Evolutionary conservation across 1,284 basidiomycete species (phyloP).

Genomic region (Puccinia horiana): DNA sequence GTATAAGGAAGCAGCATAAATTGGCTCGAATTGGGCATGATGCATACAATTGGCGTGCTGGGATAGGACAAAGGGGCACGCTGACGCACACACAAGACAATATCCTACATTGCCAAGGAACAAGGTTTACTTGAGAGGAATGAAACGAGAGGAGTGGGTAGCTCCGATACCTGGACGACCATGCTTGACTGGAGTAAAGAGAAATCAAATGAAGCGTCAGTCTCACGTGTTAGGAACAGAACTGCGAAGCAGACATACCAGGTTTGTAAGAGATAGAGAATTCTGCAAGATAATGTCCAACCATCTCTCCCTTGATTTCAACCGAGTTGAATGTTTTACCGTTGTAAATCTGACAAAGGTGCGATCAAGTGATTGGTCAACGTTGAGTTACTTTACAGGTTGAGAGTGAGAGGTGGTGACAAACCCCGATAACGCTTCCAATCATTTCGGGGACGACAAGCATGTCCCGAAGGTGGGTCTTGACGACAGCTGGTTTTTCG

Average conservation of each 20-base stretch:
- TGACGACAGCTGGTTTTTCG: constrained; percentile 97
- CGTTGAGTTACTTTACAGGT: not conserved
- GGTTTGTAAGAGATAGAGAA: constrained; percentile 61
- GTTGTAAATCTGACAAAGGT: constrained; percentile 68
- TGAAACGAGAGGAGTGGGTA: constrained; percentile 67
- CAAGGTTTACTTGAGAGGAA: constrained; percentile 65
- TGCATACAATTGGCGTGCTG: not conserved
- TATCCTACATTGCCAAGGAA: constrained; percentile 1
- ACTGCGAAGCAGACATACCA: constrained; percentile 15
- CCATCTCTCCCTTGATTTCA: constrained; percentile 99
- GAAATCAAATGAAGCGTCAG: constrained; percentile 68
- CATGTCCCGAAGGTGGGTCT: constrained; percentile 99
- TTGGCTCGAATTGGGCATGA: not conserved
- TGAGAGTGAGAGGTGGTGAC: constrained; percentile 66
- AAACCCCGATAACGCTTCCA: constrained; percentile 75
- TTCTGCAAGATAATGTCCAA: constrained; percentile 97
- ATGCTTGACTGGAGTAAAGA: constrained; percentile 84
- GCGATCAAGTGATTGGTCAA: constrained; percentile 30
- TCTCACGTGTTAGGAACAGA: constrained; percentile 15
- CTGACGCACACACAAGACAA: not conserved
- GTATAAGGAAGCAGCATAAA: not conserved
- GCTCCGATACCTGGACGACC: constrained; percentile 98
- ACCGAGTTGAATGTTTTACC: constrained; percentile 76
- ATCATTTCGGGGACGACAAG: constrained; percentile 99
- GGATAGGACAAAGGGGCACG: not conserved